phyloP scores from a whole-genome alignment of 768 basidiomycete genomes.

The Macrolepiota fuliginosa region DNA sequence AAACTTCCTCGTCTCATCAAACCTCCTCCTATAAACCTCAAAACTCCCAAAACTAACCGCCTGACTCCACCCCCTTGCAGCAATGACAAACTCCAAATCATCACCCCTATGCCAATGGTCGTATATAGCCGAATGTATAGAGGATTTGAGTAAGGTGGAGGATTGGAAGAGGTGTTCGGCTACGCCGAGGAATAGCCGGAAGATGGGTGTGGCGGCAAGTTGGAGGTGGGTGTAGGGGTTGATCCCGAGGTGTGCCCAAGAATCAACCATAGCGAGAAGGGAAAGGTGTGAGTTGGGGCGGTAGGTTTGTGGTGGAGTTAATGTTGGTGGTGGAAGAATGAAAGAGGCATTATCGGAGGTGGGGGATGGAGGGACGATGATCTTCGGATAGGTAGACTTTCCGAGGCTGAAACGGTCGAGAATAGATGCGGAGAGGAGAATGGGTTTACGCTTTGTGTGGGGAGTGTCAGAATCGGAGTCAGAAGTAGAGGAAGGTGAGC shows the following conservation, averaged over 20 bases:
- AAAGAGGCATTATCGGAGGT: conserved; percentile 7
- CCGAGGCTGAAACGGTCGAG: conserved; percentile 91
- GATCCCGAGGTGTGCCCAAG: conserved; percentile 87
- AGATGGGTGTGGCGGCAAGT: conserved; percentile 93
- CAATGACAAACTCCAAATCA: conserved; percentile 92
- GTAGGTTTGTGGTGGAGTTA: conserved; percentile 41
- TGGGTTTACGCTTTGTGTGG: conserved; percentile 44
- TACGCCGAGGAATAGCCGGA: conserved; percentile 95
- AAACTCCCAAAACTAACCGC: conserved; percentile 92
- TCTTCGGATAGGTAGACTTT: conserved; percentile 17
- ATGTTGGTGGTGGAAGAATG: conserved; percentile 15
- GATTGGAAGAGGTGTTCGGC: conserved; percentile 93
- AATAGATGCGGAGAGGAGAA: conserved; percentile 80
- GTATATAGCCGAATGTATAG: conserved; percentile 71
- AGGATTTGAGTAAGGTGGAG: conserved; percentile 54
- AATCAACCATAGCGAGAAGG: conserved; percentile 97
- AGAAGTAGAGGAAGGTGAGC: neutral
- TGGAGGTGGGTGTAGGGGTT: conserved; percentile 89
- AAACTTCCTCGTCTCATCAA: conserved; percentile 75
- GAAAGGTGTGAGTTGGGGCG: conserved; percentile 88
- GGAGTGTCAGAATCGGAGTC: neutral
- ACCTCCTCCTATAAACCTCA: conserved; percentile 80
- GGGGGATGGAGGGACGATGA: conserved; percentile 12
- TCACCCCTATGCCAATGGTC: conserved; percentile 83
- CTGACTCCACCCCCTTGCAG: conserved; percentile 94